Base-by-base conservation (phyloP, 805 yeast genomes). In the Cyberlindnera nakhonratchasimensis region DNA sequence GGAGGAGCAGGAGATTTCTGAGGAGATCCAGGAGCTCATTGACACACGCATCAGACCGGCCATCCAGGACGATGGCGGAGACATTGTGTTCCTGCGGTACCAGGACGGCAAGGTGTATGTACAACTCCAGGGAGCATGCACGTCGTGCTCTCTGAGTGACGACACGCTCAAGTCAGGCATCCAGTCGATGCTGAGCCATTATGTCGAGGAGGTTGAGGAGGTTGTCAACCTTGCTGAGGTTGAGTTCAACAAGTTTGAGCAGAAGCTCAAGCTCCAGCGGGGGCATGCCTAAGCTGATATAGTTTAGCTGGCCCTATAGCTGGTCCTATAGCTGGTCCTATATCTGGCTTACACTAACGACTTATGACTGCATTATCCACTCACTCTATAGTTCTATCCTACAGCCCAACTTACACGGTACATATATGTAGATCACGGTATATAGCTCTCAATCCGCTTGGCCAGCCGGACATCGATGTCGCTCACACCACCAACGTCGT, bases 1-100 rank as follows among this genome's bases (percentile, higher is more conserved):
- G 36, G 86, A 80, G 37, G 89, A 84, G 44, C 72, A 75, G 40
- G 98, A 91, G 64, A 77, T 88, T 2, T 84, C 88, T 33, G 80
- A 86, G 23, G 84, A 90, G 84, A 88, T 93, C 57, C 86, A 88
- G 54, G 98, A 93, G 59, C 72, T 93, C 43, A 82, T 95, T 43
- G 95, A 86, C 47, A 93, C 99, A 2, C 80, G 97, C 60, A 90
- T 93, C 39, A 81, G 96, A 58, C 99, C 99, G 1, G 96, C 98
- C 1, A 89, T 93, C 44, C 96, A 89, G 67, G 99, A 93, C 57
- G 99, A 93, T 58, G 99, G 99, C 48, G 99, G 99, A 25, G 98
- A 93, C 59, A 82, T 93, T 48, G 90, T 87, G 54, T 95, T 80
- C 62, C 75, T 86, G 45, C 93, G 87, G 6, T 90, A 86, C 59